These are phyloP conservation scores for Neonectria ditissima DNA, from an alignment of 2,329 filamentous ascomycete species.

Conservation along the genomic window DNA sequence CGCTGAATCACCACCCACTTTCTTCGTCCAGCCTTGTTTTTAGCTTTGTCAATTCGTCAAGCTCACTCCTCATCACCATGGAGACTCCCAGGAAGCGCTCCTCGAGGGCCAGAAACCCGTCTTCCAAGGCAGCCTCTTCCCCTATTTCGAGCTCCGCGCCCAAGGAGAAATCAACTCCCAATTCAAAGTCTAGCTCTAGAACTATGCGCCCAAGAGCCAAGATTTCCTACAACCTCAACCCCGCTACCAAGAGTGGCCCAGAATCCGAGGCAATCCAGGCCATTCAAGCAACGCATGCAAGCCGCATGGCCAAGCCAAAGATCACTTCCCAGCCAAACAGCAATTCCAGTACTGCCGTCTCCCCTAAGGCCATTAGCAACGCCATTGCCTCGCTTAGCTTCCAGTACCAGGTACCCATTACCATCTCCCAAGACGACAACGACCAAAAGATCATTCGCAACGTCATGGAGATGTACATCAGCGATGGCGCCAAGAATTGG, in stretches of 20 bases:
- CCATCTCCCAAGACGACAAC: background rate
- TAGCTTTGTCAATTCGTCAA: background rate
- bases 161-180: background rate
- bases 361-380: background rate
- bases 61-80: background rate
- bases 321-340: background rate
- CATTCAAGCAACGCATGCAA: background rate
- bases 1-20: background rate
- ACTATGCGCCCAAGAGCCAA: background rate
- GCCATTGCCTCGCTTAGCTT: constrained; percentile 4
- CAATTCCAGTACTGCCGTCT: background rate
- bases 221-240: background rate
- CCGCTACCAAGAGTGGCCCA: too few relatives aligned
- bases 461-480: constrained; percentile 12
- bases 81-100: background rate
- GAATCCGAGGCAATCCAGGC: background rate
- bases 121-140: background rate
- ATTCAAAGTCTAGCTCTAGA: background rate
- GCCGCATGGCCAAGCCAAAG: background rate
- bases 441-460: constrained; percentile 5
- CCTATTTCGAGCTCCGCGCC: background rate
- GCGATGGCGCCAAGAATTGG: constrained; percentile 14
- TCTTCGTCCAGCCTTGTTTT: background rate
- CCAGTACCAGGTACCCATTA: constrained; percentile 9
- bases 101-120: background rate